Conservation (phyloP, 305 asterid species). For the Fraxinus floribunda region DNA sequence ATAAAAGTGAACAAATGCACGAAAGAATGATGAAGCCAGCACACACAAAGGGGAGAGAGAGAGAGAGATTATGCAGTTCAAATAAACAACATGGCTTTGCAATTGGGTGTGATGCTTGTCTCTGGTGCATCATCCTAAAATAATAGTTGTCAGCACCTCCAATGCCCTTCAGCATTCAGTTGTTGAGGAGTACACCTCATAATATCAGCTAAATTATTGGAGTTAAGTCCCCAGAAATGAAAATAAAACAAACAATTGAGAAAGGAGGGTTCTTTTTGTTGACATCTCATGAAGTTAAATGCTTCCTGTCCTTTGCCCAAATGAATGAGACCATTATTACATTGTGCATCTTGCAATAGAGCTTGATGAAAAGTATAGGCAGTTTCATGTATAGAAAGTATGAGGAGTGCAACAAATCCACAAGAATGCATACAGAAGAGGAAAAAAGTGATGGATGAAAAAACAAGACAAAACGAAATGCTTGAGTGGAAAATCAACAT, state of each 20-base stretch:
- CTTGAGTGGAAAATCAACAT: not conserved
- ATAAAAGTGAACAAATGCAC: not conserved
- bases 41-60: not conserved
- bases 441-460: not conserved
- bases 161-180: not conserved
- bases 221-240: not conserved
- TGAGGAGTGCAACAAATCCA: not conserved
- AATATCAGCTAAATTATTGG: not conserved
- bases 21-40: not conserved
- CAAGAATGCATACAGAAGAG: not conserved
- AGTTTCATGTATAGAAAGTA: not conserved
- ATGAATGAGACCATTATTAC: not conserved
- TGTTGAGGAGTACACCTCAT: slow-evolving; percentile 1
- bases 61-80: not conserved
- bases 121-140: not conserved
- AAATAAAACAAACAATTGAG: slow-evolving; percentile 4
- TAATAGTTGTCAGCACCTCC: not conserved
- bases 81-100: not conserved
- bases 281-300: not conserved
- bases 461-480: not conserved
- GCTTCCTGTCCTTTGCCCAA: not conserved
- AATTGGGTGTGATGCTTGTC: not conserved
- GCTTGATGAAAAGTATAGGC: not conserved
- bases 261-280: not conserved
- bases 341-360: not conserved